phyloP scores from a whole-genome alignment of 2,329 filamentous ascomycete species.

The Penicillium brasilianum region DNA sequence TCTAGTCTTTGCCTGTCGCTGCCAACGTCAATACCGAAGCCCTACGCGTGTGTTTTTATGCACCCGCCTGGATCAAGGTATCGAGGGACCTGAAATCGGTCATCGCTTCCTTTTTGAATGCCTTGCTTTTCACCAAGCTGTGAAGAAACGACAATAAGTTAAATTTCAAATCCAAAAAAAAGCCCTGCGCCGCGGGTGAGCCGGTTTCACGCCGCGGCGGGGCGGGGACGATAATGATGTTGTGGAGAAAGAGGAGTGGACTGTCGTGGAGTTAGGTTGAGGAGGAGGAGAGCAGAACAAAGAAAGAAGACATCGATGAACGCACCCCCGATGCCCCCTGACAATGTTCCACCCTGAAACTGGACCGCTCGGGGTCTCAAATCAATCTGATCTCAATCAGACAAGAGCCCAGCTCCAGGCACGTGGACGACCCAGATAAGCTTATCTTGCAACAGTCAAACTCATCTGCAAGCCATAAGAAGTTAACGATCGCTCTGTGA shows the following conservation, averaged over 20 bases:
- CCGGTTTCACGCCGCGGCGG: conserved; percentile 24
- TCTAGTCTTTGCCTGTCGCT: neutral
- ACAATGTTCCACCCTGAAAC: conserved; percentile 23
- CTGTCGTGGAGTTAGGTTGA: neutral
- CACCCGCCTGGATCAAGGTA: conserved; percentile 13
- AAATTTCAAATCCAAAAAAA: conserved; percentile 16
- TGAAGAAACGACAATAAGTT: conserved; percentile 6
- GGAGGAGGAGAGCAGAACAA: conserved; percentile 18
- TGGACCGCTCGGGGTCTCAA: neutral
- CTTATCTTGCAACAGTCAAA: conserved; percentile 25
- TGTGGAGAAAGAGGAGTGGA: conserved; percentile 4
- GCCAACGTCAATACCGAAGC: neutral
- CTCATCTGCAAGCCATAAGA: conserved; percentile 23
- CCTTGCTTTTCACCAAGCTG: conserved; percentile 7
- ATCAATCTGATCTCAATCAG: neutral
- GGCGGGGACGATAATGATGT: conserved; percentile 25
- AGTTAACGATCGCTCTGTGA: conserved; percentile 3
- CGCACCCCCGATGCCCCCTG: conserved; percentile 20
- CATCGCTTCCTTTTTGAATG: conserved; percentile 8
- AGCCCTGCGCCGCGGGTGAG: conserved; percentile 27
- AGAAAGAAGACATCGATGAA: conserved; percentile 22
- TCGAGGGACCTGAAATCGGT: conserved; percentile 6
- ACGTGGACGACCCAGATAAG: conserved; percentile 22
- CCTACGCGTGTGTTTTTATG: neutral
- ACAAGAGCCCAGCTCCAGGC: conserved; percentile 10